Percentiles rank a stretch among this genome's conserved stretches.
phyloP scores from a whole-genome alignment of 75 land plant genomes.

The Picea sitchensis region DNA sequence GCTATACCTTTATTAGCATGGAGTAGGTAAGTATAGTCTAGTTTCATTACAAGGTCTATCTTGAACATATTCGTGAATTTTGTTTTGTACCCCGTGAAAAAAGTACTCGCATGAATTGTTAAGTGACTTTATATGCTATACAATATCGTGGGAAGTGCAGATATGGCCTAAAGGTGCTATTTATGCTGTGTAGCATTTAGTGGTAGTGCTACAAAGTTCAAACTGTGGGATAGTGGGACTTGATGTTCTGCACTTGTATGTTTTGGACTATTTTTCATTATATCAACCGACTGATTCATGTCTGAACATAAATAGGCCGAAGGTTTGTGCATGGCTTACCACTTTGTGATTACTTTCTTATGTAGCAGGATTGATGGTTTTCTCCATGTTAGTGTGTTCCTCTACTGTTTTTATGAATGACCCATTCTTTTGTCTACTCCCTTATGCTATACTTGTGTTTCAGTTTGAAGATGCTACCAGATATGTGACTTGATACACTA shows the following conservation, averaged over 20 bases:
- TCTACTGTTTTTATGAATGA: neutral
- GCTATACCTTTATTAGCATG: neutral
- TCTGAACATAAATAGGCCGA: neutral
- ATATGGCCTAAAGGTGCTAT: neutral
- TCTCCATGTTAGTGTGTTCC: too few species aligned
- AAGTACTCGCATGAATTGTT: neutral
- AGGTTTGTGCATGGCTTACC: neutral
- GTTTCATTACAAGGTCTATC: neutral
- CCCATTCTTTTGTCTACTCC: neutral
- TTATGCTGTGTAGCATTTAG: neutral
- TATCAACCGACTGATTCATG: neutral
- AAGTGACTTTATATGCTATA: too few species aligned
- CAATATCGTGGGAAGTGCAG: neutral
- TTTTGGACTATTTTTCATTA: neutral
- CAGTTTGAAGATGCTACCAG: neutral
- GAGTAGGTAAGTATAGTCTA: neutral
- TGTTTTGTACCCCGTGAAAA: neutral
- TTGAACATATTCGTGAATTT: neutral
- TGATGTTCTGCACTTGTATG: neutral
- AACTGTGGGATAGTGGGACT: neutral
- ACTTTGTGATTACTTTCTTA: neutral
- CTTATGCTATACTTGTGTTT: neutral
- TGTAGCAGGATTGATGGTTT: too few species aligned
- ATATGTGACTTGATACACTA: too few species aligned
- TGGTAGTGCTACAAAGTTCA: neutral